phyloP scores from a whole-genome alignment of 2,329 filamentous ascomycete species.

The Colletotrichum echinochloae region DNA sequence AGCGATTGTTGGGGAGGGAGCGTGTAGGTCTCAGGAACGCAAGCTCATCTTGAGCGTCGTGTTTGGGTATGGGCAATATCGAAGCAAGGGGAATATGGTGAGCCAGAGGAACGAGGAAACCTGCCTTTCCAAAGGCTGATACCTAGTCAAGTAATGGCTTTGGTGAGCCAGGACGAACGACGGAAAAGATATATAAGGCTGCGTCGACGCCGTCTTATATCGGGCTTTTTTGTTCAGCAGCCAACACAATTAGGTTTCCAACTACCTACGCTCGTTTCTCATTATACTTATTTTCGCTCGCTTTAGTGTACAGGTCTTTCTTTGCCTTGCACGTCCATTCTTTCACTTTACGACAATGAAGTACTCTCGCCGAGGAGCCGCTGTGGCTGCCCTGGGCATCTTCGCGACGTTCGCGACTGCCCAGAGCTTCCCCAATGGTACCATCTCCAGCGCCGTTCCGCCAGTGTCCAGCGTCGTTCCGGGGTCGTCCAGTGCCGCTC shows the following conservation, averaged over 20 bases:
- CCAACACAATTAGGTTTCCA: background rate
- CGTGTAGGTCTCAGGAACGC: conserved; percentile 15
- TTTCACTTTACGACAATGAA: background rate
- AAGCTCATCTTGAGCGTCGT: conserved; percentile 26
- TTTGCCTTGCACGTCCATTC: background rate
- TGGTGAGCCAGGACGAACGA: background rate
- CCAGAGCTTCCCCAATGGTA: too few relatives aligned
- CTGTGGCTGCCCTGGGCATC: background rate
- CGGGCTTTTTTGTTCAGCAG: background rate
- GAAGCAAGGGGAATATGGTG: background rate
- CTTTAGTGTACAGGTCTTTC: background rate
- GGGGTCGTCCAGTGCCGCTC: too few relatives aligned
- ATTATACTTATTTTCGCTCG: background rate
- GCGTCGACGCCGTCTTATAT: background rate
- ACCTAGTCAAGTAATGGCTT: too few relatives aligned
- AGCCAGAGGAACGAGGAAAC: background rate
- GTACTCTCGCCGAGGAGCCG: background rate
- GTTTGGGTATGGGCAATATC: background rate
- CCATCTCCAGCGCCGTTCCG: background rate
- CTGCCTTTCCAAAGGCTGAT: background rate
- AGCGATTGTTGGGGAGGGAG: background rate
- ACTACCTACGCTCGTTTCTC: background rate
- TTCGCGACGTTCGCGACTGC: background rate
- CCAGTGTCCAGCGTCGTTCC: background rate
- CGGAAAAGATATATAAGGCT: background rate